Base-by-base conservation (phyloP, 257 asterid species). In the Ocimum tenuiflorum region DNA sequence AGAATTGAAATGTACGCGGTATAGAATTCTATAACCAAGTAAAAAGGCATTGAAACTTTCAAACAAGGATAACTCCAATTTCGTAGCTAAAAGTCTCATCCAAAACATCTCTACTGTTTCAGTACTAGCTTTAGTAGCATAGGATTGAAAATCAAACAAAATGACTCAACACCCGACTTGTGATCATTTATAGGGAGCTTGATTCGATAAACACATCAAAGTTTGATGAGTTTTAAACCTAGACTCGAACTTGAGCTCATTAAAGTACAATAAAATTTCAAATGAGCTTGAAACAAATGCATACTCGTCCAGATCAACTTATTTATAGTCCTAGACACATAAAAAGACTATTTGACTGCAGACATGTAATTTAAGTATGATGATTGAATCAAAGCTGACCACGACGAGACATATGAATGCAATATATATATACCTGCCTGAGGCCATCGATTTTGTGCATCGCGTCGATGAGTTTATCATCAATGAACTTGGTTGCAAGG, bases 401-500 rank as follows among this genome's bases (percentile, higher is more conserved):
- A 55, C 14, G 7, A 51, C 12, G 33, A 14, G 0, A 31, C 27
- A 55, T 29, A 3, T 10, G 2, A 18, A 18, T 29, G 18, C 1
- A 23, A 49, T 79, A n/a, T n/a, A n/a, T n/a, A n/a, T n/a, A n/a
- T n/a, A 88, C 97, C 96, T 88, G 95, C 79, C 81, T 83, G 50
- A 81, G 82, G 58, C 78, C 97, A 31, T 86, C 95, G 9, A 7
- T 52, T 29, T 77, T 50, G 19, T 77, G 68, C 20, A 80, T 57
- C 65, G 79, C 60, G 65, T 49, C 58, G 65, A 86, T 70, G 78
- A 90, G 70, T 72, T 82, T 88, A 47, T 88, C 92, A 57, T 86
- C 97, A 59, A 90, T 84, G 43, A 82, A 85, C 80, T 79, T 88
- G 65, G 92, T 88, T 5, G 87, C 89, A 53, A 88, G 76, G 80